These are phyloP conservation scores for Septoria linicola DNA, from an alignment of 2,329 filamentous ascomycete species.

Conservation along the genomic window DNA sequence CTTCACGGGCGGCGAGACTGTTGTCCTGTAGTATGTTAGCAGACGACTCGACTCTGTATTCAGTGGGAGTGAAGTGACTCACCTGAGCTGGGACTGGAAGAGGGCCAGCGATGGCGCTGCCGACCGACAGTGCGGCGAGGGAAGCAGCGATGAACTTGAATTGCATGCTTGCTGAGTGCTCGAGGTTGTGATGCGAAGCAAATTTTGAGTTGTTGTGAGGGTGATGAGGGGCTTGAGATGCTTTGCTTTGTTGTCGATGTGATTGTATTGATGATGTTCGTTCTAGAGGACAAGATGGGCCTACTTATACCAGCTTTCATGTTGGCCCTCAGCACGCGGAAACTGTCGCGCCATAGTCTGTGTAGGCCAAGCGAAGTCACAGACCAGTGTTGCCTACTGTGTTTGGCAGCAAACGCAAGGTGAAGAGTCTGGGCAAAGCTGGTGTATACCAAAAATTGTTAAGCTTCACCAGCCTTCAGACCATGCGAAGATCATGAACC, in stretches of 20 bases:
- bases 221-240: background rate
- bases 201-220: background rate
- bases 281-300: slow-evolving; percentile 5
- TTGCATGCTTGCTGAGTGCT: slow-evolving; percentile 6
- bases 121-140: slow-evolving; percentile 14
- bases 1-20: slow-evolving; percentile 1
- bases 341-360: too few relatives aligned
- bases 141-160: slow-evolving; percentile 17
- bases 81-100: slow-evolving; percentile 5
- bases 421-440: background rate
- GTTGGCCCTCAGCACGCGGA: background rate
- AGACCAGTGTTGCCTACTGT: background rate
- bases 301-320: slow-evolving; percentile 11
- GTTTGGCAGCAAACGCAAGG: background rate
- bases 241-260: background rate
- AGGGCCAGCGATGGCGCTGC: slow-evolving; percentile 16
- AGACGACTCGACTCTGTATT: too few relatives aligned
- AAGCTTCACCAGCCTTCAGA: background rate
- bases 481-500: background rate
- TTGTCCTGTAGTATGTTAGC: slow-evolving; percentile 5
- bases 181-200: slow-evolving; percentile 1
- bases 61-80: background rate
- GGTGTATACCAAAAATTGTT: background rate
- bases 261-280: slow-evolving; percentile 9
- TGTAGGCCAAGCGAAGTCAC: too few relatives aligned